phyloP scores from a whole-genome alignment of 2,329 filamentous ascomycete species.

The Fusarium penzigii region DNA sequence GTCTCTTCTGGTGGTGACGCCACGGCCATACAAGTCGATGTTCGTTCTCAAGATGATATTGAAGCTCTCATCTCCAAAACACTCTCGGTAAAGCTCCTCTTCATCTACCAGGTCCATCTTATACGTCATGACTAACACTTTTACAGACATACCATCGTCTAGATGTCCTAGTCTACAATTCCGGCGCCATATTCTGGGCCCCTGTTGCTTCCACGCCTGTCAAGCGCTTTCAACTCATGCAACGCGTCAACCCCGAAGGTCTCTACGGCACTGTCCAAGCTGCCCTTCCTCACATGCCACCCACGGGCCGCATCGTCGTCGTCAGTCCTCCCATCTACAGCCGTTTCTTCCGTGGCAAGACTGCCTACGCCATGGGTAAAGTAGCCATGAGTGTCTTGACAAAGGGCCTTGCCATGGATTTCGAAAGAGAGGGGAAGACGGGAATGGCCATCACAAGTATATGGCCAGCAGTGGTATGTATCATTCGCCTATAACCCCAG shows the following conservation, averaged over 20 bases:
- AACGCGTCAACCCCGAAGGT: slow-evolving; percentile 72
- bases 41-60: slow-evolving; percentile 63
- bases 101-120: not conserved
- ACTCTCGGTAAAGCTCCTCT: slow-evolving; percentile 35
- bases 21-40: slow-evolving; percentile 69
- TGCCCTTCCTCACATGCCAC: slow-evolving; percentile 64
- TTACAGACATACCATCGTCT: slow-evolving; percentile 58
- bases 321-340: slow-evolving; percentile 85
- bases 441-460: slow-evolving; percentile 79
- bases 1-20: slow-evolving; percentile 62
- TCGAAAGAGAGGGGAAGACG: slow-evolving; percentile 61
- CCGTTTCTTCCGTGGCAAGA: slow-evolving; percentile 83
- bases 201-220: slow-evolving; percentile 71
- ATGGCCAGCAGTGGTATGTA: slow-evolving; percentile 74
- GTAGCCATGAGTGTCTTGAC: slow-evolving; percentile 81
- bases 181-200: slow-evolving; percentile 84
- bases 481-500: not conserved
- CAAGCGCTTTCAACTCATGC: slow-evolving; percentile 78
- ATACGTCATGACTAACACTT: not conserved
- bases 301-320: slow-evolving; percentile 68
- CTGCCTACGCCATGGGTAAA: slow-evolving; percentile 78
- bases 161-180: slow-evolving; percentile 80
- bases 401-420: slow-evolving; percentile 82
- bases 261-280: slow-evolving; percentile 73
- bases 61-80: slow-evolving; percentile 60